These are phyloP conservation scores for Cruciata laevipes DNA, from an alignment of 257 asterid genomes.

Conservation along the genomic window DNA sequence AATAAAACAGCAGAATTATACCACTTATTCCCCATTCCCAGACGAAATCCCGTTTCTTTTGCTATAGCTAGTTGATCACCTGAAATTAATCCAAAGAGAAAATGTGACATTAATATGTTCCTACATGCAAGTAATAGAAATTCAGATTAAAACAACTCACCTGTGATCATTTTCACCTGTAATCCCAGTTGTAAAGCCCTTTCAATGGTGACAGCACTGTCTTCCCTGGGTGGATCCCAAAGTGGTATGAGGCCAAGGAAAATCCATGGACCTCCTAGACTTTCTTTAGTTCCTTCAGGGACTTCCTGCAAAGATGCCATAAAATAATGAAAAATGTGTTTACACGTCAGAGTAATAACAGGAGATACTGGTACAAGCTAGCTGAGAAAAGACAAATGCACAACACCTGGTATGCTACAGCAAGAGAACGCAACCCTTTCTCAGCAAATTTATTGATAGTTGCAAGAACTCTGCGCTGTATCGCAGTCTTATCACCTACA, in stretches of 20 bases:
- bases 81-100: conserved; percentile 1
- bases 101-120: not conserved
- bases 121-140: not conserved
- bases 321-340: not conserved
- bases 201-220: conserved; percentile 86
- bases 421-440: conserved; percentile 86
- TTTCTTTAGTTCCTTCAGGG: conserved; percentile 75
- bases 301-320: conserved; percentile 52
- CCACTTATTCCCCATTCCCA: conserved; percentile 91
- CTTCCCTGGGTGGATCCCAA: conserved; percentile 93
- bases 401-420: conserved; percentile 81
- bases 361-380: not conserved
- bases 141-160: conserved; percentile 19
- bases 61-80: conserved; percentile 88
- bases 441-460: conserved; percentile 89
- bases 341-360: not conserved
- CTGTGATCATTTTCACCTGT: conserved; percentile 92
- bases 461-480: conserved; percentile 73
- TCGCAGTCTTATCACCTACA: conserved; percentile 68
- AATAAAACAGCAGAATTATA: conserved; percentile 75
- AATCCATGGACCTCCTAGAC: conserved; percentile 90
- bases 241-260: conserved; percentile 90
- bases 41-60: conserved; percentile 72
- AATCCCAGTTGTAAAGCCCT: conserved; percentile 89
- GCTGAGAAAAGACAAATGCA: not conserved